These are phyloP conservation scores for Exophiala mesophila DNA, from an alignment of 2,329 filamentous ascomycete genomes.

Conservation along the genomic window DNA sequence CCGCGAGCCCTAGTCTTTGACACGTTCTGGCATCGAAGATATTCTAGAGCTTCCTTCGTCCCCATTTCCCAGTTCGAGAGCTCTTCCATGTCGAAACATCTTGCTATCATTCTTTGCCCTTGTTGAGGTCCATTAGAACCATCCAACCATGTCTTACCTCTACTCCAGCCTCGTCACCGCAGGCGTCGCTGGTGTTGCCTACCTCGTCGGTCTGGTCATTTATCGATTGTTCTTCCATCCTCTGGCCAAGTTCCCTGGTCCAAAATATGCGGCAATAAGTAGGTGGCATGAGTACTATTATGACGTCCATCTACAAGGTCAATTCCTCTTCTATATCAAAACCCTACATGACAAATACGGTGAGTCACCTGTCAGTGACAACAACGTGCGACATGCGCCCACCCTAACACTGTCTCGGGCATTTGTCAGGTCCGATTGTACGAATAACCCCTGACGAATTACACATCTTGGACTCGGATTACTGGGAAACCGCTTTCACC, in stretches of 20 bases:
- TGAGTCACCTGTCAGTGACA: background rate
- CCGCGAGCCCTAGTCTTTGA: too few species aligned
- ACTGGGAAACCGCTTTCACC: constrained; percentile 31
- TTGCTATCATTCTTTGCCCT: too few species aligned
- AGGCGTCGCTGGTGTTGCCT: constrained; percentile 4
- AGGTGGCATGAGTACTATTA: constrained; percentile 31
- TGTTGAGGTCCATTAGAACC: too few species aligned
- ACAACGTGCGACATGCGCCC: background rate
- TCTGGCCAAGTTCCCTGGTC: constrained; percentile 31
- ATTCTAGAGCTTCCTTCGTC: too few species aligned
- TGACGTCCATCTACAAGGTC: constrained; percentile 29
- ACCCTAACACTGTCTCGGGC: constrained; percentile 4
- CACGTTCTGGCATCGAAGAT: too few species aligned
- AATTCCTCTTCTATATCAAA: constrained; percentile 33
- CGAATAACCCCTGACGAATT: constrained; percentile 32
- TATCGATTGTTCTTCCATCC: constrained; percentile 32
- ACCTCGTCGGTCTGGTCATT: constrained; percentile 18
- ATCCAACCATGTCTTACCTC: background rate
- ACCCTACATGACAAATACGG: constrained; percentile 35
- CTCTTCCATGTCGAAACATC: too few species aligned
- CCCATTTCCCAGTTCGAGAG: too few species aligned
- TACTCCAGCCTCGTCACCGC: background rate
- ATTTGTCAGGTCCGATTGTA: constrained; percentile 27
- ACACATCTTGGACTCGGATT: constrained; percentile 32
- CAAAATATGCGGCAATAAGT: constrained; percentile 30